Conservation (phyloP, 306 rosid species). For the Sphenostylis stenocarpa region DNA sequence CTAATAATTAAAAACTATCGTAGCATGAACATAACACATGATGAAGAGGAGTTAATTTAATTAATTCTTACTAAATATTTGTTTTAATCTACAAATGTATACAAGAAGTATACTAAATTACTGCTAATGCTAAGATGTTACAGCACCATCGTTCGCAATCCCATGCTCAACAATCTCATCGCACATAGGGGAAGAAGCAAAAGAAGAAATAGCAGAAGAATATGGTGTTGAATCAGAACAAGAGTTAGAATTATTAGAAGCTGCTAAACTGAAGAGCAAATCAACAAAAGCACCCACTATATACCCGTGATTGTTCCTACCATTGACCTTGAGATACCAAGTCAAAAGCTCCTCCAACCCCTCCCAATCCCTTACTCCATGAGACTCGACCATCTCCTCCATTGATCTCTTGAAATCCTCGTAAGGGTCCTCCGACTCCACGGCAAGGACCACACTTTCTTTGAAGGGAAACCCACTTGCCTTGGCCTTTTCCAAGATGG, state of each 20-base stretch:
- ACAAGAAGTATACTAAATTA: not conserved
- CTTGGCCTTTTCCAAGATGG: constrained; percentile 52
- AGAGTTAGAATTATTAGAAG: not conserved
- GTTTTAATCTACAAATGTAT: constrained; percentile 31
- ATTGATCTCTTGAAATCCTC: constrained; percentile 70
- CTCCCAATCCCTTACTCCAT: constrained; percentile 74
- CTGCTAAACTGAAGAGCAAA: constrained; percentile 45
- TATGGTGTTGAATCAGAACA: constrained; percentile 40
- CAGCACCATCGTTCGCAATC: not conserved
- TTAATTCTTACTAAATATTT: constrained; percentile 16
- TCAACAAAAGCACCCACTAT: constrained; percentile 81
- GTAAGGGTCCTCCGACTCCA: constrained; percentile 80
- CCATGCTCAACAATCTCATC: constrained; percentile 42
- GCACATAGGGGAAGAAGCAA: constrained; percentile 41
- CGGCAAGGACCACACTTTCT: constrained; percentile 60
- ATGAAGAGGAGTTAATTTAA: not conserved
- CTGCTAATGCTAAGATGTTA: constrained; percentile 25
- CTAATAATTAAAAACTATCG: constrained; percentile 11
- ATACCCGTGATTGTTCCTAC: constrained; percentile 65
- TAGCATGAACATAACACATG: not conserved
- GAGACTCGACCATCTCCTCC: constrained; percentile 88
- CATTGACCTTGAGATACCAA: constrained; percentile 70
- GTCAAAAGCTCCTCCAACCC: constrained; percentile 61
- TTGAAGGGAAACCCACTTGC: constrained; percentile 42
- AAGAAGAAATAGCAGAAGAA: constrained; percentile 55